Evolutionary conservation across 1,139 yeast species (phyloP), one percentile per base, ranked within the genome.

Genomic region (Eremothecium coryli): DNA sequence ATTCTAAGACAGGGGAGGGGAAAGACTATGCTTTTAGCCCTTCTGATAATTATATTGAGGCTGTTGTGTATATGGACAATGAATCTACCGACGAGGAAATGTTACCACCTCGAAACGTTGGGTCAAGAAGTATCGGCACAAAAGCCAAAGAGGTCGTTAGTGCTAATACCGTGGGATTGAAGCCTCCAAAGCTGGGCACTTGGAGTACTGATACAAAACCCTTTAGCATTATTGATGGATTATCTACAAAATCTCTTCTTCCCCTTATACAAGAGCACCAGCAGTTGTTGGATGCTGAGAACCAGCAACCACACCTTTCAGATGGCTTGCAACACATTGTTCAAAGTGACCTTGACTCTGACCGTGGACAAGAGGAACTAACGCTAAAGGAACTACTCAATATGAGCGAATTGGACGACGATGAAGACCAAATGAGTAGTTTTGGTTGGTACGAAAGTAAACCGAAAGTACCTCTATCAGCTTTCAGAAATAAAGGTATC

Each of bases 141-240:
- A 77, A 80, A 45, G 75, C 82, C 2, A 86, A 90, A 44, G 97
- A 90, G 56, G 85, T 90, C 9, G 68, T 90, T 14, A 80, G 94
- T 6, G 79, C 93, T 1, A 80, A 86, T 34, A 77, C 81, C 5
- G 78, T 82, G 18, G 88, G 88, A 38, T 76, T 88, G 41, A 65
- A 94, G 36, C 96, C 97, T 2, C 98, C 98, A 2, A 72, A 84
- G 17, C 65, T 90, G 39, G 97, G 96, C 0, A 80, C 95, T 1
- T 90, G 97, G 94, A 75, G 79, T 10, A 82, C 95, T 18, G 82
- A 77, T 40, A 71, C 73, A 34, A 77, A 84, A 48, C 96, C 95
- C 0, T 85, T 82, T 59, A 93, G 95, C 18, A 85, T 90, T 39
- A 88, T 90, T 48, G 97, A 90, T 56, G 97, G 98, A 4, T 67